A percentile compares a stretch with the other conserved stretches of the same genome.
phyloP scores from a whole-genome alignment of 352 stramenopile species.

The Globisporangium camurandrum region DNA sequence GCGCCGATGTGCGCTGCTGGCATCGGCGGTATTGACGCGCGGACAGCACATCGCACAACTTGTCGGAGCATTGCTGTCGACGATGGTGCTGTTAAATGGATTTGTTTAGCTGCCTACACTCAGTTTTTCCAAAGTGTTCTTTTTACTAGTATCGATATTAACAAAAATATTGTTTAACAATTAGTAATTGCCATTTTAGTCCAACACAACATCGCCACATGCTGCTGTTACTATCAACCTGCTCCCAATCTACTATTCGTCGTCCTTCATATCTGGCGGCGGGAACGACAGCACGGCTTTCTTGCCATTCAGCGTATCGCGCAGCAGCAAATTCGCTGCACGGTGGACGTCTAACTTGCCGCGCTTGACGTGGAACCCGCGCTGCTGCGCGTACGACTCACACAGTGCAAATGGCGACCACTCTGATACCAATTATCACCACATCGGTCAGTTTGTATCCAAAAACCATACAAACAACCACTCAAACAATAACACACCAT shows the following conservation, averaged over 20 bases:
- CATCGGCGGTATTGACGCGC: too few relatives aligned
- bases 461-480: neutral
- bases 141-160: too few relatives aligned
- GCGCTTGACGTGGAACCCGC: slow-evolving; percentile 66
- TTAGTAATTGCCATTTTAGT: too few relatives aligned
- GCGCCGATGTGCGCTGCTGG: slow-evolving; percentile 7
- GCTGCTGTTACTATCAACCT: too few relatives aligned
- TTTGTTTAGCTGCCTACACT: neutral
- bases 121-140: too few relatives aligned
- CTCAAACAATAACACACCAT: slow-evolving; percentile 12
- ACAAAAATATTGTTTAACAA: too few relatives aligned
- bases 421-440: slow-evolving; percentile 11
- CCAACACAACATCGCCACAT: too few relatives aligned
- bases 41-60: slow-evolving; percentile 20
- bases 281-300: slow-evolving; percentile 80
- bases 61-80: slow-evolving; percentile 18
- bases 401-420: slow-evolving; percentile 76
- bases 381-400: slow-evolving; percentile 65
- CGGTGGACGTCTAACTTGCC: slow-evolving; percentile 73
- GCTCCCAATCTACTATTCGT: neutral
- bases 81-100: neutral
- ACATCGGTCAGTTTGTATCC: neutral
- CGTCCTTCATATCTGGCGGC: too few relatives aligned
- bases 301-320: slow-evolving; percentile 72
- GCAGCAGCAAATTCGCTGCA: slow-evolving; percentile 61